phyloP scores from a whole-genome alignment of 177 flowering plant species.

The Vitis hybrid region DNA sequence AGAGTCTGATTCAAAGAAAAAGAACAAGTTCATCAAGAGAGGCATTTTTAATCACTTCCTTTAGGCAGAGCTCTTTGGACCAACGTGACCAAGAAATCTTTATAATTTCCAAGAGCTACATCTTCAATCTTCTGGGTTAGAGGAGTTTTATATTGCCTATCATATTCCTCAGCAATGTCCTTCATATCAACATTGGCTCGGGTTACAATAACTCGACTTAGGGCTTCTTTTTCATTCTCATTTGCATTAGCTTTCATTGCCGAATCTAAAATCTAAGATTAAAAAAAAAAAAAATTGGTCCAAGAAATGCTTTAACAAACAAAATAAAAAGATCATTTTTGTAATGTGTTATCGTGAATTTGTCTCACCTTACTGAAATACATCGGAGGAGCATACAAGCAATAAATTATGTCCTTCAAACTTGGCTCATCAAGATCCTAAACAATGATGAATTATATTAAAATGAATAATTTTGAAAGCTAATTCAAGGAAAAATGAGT shows the following conservation, averaged over 20 bases:
- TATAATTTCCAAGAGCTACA: conserved; percentile 54
- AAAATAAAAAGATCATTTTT: background rate
- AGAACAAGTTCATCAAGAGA: too few species aligned
- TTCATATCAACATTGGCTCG: conserved; percentile 59
- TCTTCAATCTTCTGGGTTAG: conserved; percentile 47
- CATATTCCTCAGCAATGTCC: conserved; percentile 51
- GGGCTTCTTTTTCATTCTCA: conserved; percentile 27
- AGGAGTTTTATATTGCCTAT: conserved; percentile 35
- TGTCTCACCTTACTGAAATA: too few species aligned
- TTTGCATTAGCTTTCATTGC: too few species aligned
- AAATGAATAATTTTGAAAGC: too few species aligned
- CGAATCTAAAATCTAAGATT: conserved; percentile 48
- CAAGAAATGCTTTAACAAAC: background rate
- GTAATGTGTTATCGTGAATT: too few species aligned
- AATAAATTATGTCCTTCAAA: too few species aligned
- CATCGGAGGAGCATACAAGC: too few species aligned
- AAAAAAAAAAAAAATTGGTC: conserved; percentile 9
- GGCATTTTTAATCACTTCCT: background rate
- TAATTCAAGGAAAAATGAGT: too few species aligned
- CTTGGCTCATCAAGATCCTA: too few species aligned
- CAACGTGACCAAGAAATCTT: conserved; percentile 67
- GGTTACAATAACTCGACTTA: conserved; percentile 63
- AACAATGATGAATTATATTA: too few species aligned
- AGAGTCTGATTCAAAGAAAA: too few species aligned
- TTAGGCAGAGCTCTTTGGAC: conserved; percentile 31